Evolutionary conservation across 805 yeast genomes (phyloP).

Genomic region (Spathaspora gorwiae): DNA sequence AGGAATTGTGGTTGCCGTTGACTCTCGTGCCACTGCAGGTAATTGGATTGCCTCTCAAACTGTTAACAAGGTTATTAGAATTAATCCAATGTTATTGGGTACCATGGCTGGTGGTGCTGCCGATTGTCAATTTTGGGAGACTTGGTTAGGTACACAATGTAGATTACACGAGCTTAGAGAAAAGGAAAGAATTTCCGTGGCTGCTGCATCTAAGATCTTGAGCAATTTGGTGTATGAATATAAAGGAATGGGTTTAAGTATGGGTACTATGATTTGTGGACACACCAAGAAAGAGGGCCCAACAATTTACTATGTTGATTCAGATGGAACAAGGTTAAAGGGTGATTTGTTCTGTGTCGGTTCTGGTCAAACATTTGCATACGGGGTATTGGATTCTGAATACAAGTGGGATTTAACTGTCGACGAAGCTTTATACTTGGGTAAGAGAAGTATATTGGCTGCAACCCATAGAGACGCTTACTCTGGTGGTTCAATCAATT

Average conservation of each 20-base stretch:
- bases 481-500: slow-evolving; percentile 94
- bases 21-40: slow-evolving; percentile 97
- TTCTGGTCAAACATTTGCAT: slow-evolving; percentile 98
- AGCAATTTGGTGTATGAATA: slow-evolving; percentile 86
- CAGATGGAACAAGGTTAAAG: slow-evolving; percentile 92
- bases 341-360: slow-evolving; percentile 97
- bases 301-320: slow-evolving; percentile 90
- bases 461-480: slow-evolving; percentile 98
- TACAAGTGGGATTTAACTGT: slow-evolving; percentile 87
- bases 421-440: slow-evolving; percentile 90
- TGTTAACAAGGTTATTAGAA: slow-evolving; percentile 94
- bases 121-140: slow-evolving; percentile 98
- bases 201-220: slow-evolving; percentile 93
- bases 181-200: slow-evolving; percentile 90
- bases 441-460: slow-evolving; percentile 92
- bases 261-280: slow-evolving; percentile 99
- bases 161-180: slow-evolving; percentile 90
- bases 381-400: slow-evolving; percentile 93
- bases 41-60: slow-evolving; percentile 98
- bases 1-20: slow-evolving; percentile 94
- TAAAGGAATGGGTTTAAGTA: slow-evolving; percentile 96
- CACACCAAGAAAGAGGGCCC: slow-evolving; percentile 95
- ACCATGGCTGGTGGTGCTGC: slow-evolving; percentile 99
- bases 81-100: slow-evolving; percentile 90
- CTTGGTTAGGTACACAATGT: slow-evolving; percentile 97